These are phyloP conservation scores for Aspergillus cejpii DNA, from an alignment of 2,329 filamentous ascomycete species.

Conservation along the genomic window DNA sequence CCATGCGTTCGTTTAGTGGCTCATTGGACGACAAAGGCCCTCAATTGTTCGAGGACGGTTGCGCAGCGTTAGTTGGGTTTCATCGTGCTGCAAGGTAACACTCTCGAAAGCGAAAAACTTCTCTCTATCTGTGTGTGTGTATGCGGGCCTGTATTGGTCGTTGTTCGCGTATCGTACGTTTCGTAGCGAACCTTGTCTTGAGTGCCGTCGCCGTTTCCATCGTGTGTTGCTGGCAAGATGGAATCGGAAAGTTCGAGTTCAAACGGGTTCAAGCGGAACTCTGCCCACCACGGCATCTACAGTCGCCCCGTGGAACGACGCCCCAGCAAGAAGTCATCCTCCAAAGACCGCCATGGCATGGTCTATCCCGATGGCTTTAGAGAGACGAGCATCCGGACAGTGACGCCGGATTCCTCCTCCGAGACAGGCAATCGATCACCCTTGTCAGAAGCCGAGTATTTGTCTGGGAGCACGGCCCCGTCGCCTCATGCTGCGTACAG, in stretches of 20 bases:
- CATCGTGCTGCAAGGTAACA: conserved; percentile 22
- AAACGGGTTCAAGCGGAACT: conserved; percentile 38
- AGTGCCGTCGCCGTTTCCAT: conserved; percentile 18
- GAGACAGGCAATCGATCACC: conserved; percentile 35
- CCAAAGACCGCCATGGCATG: conserved; percentile 42
- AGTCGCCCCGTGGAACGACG: conserved; percentile 40
- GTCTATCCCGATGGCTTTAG: conserved; percentile 43
- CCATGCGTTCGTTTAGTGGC: conserved; percentile 37
- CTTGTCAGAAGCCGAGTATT: conserved; percentile 33
- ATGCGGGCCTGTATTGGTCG: conserved; percentile 4
- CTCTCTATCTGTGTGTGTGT: conserved; percentile 14
- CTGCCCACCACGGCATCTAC: conserved; percentile 34
- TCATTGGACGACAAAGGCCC: conserved; percentile 27
- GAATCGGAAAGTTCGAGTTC: conserved; percentile 38
- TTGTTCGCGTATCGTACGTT: conserved; percentile 20
- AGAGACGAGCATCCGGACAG: conserved; percentile 41
- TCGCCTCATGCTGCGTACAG: conserved; percentile 35
- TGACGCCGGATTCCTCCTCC: conserved; percentile 41
- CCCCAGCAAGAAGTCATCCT: conserved; percentile 44
- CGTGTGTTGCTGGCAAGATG: conserved; percentile 30
- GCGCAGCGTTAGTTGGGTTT: conserved; percentile 23
- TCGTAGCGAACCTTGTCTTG: conserved; percentile 22
- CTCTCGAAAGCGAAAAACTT: background rate
- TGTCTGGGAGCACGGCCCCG: conserved; percentile 27
- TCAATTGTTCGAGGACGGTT: conserved; percentile 30